Evolutionary conservation across 352 stramenopile species (phyloP).

Genomic region (Phytophthora cactorum): DNA sequence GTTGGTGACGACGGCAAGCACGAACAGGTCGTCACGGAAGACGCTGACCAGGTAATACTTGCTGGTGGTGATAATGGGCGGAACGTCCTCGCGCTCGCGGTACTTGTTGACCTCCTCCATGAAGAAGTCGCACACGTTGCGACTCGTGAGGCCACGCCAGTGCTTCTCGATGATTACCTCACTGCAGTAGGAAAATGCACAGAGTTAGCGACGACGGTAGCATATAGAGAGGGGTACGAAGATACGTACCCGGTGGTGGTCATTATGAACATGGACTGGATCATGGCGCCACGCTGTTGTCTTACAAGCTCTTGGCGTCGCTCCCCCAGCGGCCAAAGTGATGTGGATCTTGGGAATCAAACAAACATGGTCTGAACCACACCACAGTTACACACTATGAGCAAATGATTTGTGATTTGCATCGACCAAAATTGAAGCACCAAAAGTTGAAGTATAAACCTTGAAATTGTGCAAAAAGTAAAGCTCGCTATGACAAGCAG

Average conservation of each 20-base stretch:
- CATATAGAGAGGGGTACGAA: not conserved
- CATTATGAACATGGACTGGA: conserved; percentile 98
- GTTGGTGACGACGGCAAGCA: conserved; percentile 94
- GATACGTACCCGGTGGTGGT: conserved; percentile 87
- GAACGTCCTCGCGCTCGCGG: conserved; percentile 85
- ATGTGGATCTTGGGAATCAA: conserved; percentile 36
- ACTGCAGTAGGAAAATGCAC: conserved; percentile 33
- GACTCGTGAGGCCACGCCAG: conserved; percentile 95
- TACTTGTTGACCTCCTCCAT: conserved; percentile 97
- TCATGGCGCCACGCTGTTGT: conserved; percentile 73
- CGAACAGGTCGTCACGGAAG: conserved; percentile 95
- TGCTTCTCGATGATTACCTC: conserved; percentile 99
- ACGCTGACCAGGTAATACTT: conserved; percentile 94
- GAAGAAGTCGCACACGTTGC: conserved; percentile 98
- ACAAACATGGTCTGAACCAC: conserved; percentile 20
- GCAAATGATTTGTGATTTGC: conserved; percentile 17
- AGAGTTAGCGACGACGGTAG: conserved; percentile 15
- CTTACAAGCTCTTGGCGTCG: not conserved
- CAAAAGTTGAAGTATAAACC: conserved; percentile 5
- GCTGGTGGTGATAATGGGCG: conserved; percentile 87
- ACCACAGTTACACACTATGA: conserved; percentile 15
- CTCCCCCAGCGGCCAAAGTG: not conserved
- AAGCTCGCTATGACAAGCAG: not conserved
- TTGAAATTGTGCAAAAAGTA: conserved; percentile 19
- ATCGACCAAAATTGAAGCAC: conserved; percentile 8